Conservation (phyloP, 306 rosid species). For the Potentilla sterilis region DNA sequence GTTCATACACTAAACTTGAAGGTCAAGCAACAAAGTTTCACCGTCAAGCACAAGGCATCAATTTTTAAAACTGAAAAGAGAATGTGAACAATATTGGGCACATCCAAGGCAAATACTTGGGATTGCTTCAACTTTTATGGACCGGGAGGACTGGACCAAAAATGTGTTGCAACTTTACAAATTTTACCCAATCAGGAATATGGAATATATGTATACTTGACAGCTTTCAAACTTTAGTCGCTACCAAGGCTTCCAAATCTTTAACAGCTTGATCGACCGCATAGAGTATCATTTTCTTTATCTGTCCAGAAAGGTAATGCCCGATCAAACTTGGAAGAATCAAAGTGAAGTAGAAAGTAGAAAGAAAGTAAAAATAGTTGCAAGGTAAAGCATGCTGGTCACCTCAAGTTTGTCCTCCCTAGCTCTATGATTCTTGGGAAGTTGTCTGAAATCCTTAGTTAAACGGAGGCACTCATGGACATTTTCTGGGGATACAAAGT, state of each 20-base stretch:
- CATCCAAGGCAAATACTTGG: neutral
- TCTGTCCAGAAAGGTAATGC: constrained; percentile 45
- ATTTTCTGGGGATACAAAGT: constrained; percentile 81
- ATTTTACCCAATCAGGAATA: neutral
- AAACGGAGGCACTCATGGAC: constrained; percentile 69
- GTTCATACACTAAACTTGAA: neutral
- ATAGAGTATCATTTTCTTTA: constrained; percentile 75
- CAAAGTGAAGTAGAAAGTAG: constrained; percentile 1
- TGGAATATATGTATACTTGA: neutral
- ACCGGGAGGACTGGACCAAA: neutral
- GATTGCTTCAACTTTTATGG: neutral
- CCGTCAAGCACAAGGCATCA: neutral
- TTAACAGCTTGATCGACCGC: constrained; percentile 54
- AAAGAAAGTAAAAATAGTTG: neutral
- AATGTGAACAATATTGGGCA: neutral
- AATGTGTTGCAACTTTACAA: neutral
- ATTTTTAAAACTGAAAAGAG: neutral
- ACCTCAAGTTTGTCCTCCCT: constrained; percentile 95
- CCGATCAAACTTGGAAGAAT: neutral
- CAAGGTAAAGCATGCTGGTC: constrained; percentile 1
- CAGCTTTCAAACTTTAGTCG: constrained; percentile 4
- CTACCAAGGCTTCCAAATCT: constrained; percentile 39
- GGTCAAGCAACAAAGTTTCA: neutral
- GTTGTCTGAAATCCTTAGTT: constrained; percentile 64
- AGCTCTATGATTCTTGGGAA: constrained; percentile 69